These are phyloP conservation scores for Phytophthora tubulina DNA, from an alignment of 352 stramenopile species.

Conservation along the genomic window DNA sequence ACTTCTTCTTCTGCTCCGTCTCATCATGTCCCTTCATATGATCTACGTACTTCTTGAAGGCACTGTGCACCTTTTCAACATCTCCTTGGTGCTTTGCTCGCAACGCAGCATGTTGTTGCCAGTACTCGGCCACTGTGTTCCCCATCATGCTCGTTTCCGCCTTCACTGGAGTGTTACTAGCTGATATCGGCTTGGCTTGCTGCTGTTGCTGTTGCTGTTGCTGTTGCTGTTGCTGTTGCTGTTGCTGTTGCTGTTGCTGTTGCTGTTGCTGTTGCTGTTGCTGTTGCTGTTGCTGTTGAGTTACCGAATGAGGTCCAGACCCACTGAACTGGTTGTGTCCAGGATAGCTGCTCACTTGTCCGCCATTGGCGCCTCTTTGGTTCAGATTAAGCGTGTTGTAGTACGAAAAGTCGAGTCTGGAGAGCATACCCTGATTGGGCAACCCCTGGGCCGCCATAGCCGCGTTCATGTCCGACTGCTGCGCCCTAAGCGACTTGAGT, in stretches of 20 bases:
- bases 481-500: constrained; percentile 78
- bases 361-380: constrained; percentile 40
- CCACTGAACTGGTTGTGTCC: constrained; percentile 51
- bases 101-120: constrained; percentile 76
- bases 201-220: neutral
- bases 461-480: constrained; percentile 80
- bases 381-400: constrained; percentile 77
- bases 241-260: constrained; percentile 38
- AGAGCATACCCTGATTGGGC: constrained; percentile 80
- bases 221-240: constrained; percentile 38
- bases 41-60: constrained; percentile 91
- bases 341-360: constrained; percentile 49
- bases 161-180: constrained; percentile 33
- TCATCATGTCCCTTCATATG: constrained; percentile 91
- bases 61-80: constrained; percentile 87
- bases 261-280: constrained; percentile 29
- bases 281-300: constrained; percentile 30
- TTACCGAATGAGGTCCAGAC: constrained; percentile 36
- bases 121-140: constrained; percentile 78
- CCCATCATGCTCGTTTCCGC: constrained; percentile 33
- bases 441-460: constrained; percentile 70
- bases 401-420: constrained; percentile 82
- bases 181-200: constrained; percentile 16
- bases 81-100: constrained; percentile 85
- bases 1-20: constrained; percentile 90